Evolutionary conservation across 441 rosid species (phyloP).

Genomic region (Eugenia klotzschiana): DNA sequence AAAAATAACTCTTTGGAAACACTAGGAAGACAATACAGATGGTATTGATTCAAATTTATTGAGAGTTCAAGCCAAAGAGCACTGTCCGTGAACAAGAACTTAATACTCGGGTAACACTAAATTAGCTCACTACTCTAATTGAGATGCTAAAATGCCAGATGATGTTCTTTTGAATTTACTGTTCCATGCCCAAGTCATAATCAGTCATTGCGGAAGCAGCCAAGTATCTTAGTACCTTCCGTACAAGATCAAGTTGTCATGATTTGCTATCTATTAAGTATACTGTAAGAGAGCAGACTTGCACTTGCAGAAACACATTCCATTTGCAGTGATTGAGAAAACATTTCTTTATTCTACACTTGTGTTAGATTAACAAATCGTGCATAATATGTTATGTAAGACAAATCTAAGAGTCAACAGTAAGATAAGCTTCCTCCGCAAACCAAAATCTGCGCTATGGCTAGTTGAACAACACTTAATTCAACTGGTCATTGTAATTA

Average conservation of each 20-base stretch:
- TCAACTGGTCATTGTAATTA: neutral
- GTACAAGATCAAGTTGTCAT: neutral
- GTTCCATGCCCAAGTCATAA: neutral
- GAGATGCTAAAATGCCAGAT: neutral
- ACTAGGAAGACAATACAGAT: neutral
- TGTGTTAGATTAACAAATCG: neutral
- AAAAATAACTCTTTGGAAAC: neutral
- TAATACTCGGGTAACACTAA: neutral
- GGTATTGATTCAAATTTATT: neutral
- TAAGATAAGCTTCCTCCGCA: neutral
- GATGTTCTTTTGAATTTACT: neutral
- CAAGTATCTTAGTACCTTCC: neutral
- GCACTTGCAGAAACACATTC: neutral
- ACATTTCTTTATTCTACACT: neutral
- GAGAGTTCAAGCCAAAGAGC: neutral
- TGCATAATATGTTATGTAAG: neutral
- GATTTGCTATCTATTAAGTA: neutral
- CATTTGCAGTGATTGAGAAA: neutral
- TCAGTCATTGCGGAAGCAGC: neutral
- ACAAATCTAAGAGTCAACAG: neutral
- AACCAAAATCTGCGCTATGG: conserved; percentile 14
- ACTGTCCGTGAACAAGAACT: neutral
- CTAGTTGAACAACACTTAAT: neutral
- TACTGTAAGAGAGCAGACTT: neutral
- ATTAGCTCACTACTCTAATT: neutral